Conservation (phyloP, 139 green algal species). For the Coelastrella sp. region DNA sequence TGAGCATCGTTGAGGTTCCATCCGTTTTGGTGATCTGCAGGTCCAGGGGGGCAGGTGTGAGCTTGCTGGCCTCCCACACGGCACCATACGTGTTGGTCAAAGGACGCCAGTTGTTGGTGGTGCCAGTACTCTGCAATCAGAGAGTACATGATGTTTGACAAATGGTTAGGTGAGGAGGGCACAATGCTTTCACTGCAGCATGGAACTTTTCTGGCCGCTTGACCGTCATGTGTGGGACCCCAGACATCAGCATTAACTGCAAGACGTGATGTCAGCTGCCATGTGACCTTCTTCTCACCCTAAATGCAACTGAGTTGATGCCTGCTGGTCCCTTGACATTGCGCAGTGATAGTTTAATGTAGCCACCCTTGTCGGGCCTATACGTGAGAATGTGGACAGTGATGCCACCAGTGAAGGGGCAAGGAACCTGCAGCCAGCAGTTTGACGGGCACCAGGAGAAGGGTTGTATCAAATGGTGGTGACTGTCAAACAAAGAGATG, state of each 20-base stretch:
- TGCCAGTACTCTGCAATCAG: background rate
- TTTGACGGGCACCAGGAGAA: no score
- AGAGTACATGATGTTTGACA: background rate
- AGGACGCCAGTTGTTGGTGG: background rate
- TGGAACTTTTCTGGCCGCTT: no score
- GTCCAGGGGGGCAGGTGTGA: background rate
- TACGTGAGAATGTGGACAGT: background rate
- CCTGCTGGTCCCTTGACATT: background rate
- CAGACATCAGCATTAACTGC: no score
- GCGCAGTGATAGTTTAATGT: background rate
- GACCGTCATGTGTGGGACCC: no score
- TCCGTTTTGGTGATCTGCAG: background rate
- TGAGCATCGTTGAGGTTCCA: background rate
- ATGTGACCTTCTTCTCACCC: background rate
- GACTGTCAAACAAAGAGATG: no score
- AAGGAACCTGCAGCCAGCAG: conserved; percentile 4
- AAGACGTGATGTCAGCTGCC: background rate
- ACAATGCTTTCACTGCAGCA: no score
- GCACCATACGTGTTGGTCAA: conserved; percentile 29
- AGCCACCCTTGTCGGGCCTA: conserved; percentile 16
- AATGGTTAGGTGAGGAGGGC: no score
- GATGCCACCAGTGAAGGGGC: background rate
- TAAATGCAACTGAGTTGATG: background rate
- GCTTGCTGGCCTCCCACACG: conserved; percentile 15
- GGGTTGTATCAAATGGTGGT: no score